Evolutionary conservation across 2,329 filamentous ascomycete species (phyloP).

Genomic region (Malbranchea zuffiana): DNA sequence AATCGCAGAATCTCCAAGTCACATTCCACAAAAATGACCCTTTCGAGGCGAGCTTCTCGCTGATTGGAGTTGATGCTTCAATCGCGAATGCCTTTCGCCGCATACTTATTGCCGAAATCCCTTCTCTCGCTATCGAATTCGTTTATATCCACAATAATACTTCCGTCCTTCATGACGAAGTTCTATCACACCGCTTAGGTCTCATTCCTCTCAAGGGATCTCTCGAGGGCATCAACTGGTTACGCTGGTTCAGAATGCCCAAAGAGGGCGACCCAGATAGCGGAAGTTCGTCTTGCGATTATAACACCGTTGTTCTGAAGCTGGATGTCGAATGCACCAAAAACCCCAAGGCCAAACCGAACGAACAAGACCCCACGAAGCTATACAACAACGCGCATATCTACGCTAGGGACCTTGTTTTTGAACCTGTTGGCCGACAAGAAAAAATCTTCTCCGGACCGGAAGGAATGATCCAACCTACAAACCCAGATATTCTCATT

Average conservation of each 20-base stretch:
- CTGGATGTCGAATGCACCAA: conserved; percentile 71
- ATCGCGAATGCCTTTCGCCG: conserved; percentile 96
- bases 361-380: conserved; percentile 69
- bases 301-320: conserved; percentile 73
- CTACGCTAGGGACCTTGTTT: conserved; percentile 67
- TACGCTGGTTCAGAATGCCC: conserved; percentile 72
- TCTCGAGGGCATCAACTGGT: conserved; percentile 64
- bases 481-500: conserved; percentile 86
- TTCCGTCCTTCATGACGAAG: conserved; percentile 94
- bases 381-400: conserved; percentile 78
- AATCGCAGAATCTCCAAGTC: conserved; percentile 53
- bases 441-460: conserved; percentile 48
- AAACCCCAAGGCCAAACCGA: conserved; percentile 58
- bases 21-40: conserved; percentile 74
- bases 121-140: conserved; percentile 84
- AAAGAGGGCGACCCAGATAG: conserved; percentile 49
- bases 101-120: conserved; percentile 88
- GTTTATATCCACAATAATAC: conserved; percentile 95
- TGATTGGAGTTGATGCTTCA: conserved; percentile 82
- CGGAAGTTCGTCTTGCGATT: conserved; percentile 52
- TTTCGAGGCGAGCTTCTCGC: conserved; percentile 73
- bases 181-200: conserved; percentile 79
- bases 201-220: conserved; percentile 80
- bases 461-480: conserved; percentile 56
- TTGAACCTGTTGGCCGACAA: conserved; percentile 65